These are phyloP conservation scores for Dothidotthia symphoricarpi DNA, from an alignment of 2,329 filamentous ascomycete genomes.

Conservation along the genomic window DNA sequence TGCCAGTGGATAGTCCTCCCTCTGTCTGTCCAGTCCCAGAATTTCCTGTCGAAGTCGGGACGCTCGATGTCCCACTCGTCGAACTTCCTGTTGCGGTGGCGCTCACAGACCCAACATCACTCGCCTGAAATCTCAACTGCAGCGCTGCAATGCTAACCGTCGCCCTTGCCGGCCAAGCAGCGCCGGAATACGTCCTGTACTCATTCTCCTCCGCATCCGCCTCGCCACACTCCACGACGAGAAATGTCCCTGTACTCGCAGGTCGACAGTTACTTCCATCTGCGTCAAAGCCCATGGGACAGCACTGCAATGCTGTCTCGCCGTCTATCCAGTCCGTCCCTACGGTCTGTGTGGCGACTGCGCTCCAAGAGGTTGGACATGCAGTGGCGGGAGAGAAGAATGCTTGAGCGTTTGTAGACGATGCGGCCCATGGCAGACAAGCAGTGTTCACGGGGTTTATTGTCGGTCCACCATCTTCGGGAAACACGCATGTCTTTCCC, in stretches of 20 bases:
- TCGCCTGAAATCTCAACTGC: conserved; percentile 16
- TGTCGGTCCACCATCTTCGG: conserved; percentile 67
- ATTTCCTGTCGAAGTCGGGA: not conserved
- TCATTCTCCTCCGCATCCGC: conserved; percentile 25
- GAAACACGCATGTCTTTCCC: conserved; percentile 86
- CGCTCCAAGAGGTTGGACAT: conserved; percentile 20
- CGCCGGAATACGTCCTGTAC: conserved; percentile 10
- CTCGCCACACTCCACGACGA: conserved; percentile 19
- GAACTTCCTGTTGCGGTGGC: conserved; percentile 3
- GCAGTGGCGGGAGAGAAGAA: conserved; percentile 28
- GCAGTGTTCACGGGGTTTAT: conserved; percentile 74
- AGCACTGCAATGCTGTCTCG: conserved; percentile 25
- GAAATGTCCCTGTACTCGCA: conserved; percentile 8
- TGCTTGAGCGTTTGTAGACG: conserved; percentile 7
- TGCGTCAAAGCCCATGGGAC: conserved; percentile 21
- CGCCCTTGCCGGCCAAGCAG: conserved; percentile 11
- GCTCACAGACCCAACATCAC: conserved; percentile 8
- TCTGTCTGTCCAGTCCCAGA: conserved; percentile 32
- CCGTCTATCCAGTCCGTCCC: conserved; percentile 16
- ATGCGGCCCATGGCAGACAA: conserved; percentile 24
- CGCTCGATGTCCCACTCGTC: not conserved
- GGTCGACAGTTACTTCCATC: conserved; percentile 13
- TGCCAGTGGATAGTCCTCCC: conserved; percentile 56
- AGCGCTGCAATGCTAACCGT: conserved; percentile 14
- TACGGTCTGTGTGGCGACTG: conserved; percentile 20